Base-by-base conservation (phyloP, 768 basidiomycete genomes). In the Hebeloma cylindrosporum region DNA sequence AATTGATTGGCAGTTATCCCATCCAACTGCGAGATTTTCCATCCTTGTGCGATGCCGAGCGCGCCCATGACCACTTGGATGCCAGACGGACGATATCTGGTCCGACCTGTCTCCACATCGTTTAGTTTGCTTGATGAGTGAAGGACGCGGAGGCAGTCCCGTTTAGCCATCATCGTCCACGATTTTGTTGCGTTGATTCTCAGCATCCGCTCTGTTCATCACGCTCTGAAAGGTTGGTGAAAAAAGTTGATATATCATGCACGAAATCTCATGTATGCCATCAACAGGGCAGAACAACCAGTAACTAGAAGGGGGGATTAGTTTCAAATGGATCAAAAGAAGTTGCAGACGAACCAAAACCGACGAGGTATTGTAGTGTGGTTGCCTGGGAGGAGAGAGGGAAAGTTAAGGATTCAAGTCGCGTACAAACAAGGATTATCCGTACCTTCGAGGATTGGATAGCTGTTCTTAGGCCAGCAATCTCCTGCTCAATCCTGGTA, bases 401-500 rank as follows among this genome's bases (percentile, higher is more conserved):
- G 35, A 40, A 28, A 25, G 5, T 17, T n/a, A 40, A 42, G 8
- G 8, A 25, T 26, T 13, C 18, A 39, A 17, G 40, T 36, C 10
- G n/a, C 3, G 17, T 48, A 36, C 10, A 22, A 34, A 29, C 9
- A 23, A 33, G 8, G 44, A 26, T 22, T 37, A 20, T 38, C 48
- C 72, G 25, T 44, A 83, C 88, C 79, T 93, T 93, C 42, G 88
- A 88, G 0, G 87, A 81, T 60, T 93, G 89, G 25, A 92, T 91
- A 5, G 83, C 73, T 2, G 90, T 94, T 43, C 88, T 73, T 41
- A 96, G 63, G 2, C 80, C 82, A 7, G 93, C 91, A 60, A 95
- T 95, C 67, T 97, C 93, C 60, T 90, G 89, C 65, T 99, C 95
- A 54, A 98, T 97, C 61, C 90, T 71, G 3, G 95, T 97, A 58